Evolutionary conservation across 192 early-diverging fungal genomes (phyloP).

Genomic region (Rhizophagus sp.): DNA sequence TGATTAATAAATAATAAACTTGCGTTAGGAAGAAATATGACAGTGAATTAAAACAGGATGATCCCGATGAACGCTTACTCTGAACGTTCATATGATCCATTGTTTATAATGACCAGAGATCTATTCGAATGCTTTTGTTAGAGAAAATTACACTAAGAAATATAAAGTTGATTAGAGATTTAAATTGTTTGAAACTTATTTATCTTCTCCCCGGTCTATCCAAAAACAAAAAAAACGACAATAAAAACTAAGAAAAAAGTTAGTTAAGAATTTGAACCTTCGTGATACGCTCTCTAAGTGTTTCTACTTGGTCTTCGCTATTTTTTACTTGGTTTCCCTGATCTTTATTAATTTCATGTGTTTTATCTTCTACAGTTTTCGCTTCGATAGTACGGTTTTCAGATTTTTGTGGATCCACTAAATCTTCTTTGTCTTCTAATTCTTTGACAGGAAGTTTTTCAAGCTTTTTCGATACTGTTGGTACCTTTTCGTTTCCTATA

Average conservation of each 20-base stretch:
- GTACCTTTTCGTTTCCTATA: too few relatives aligned
- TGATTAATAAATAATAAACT: neutral
- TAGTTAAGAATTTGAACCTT: neutral
- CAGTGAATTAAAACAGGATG: neutral
- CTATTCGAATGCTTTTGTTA: neutral
- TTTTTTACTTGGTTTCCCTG: neutral
- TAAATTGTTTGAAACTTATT: neutral
- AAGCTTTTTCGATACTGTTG: too few relatives aligned
- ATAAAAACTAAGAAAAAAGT: neutral
- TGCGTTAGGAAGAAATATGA: neutral
- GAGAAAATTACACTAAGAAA: conserved; percentile 11
- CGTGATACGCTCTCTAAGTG: neutral
- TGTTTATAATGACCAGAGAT: neutral
- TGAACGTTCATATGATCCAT: conserved; percentile 13
- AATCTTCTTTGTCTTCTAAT: neutral
- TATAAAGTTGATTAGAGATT: neutral
- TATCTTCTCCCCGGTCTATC: neutral
- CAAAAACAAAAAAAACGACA: neutral
- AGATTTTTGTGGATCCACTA: neutral
- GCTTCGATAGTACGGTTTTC: neutral
- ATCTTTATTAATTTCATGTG: neutral
- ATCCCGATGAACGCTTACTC: conserved; percentile 1
- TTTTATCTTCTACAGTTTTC: neutral
- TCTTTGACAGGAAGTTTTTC: neutral
- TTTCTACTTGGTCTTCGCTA: neutral